Evolutionary conservation across 257 asterid genomes (phyloP), one percentile per base, ranked within the genome.

Genomic region (Thymus mandschuricus): DNA sequence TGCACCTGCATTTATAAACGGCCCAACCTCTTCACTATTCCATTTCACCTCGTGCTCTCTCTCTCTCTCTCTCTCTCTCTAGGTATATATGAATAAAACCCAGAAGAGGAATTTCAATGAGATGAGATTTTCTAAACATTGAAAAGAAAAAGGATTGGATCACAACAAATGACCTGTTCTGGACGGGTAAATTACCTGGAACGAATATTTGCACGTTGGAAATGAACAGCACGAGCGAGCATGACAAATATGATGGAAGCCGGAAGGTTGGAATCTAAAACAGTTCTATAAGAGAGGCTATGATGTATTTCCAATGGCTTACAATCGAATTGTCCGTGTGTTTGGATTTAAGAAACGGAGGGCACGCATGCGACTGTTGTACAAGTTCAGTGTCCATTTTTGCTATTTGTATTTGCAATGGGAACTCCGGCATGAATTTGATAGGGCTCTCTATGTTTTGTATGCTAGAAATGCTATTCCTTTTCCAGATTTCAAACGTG

Each of bases 1-100:
- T 38, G 72, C 71, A 51, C 74, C 8, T 56, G 30, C 48, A 30
- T 11, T 49, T 64, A 43, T 60, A 71, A 59, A 34, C 58, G 6
- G 60, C 21, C 30, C 35, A 38, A 46, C 69, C 10, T 28, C n/a
- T 48, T 10, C 1, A 28, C 56, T 48, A 27, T 49, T 52, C 28
- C 46, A 33, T 64, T 50, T 57, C 66, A n/a, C 65, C 73, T 77
- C 77, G 55, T 77, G 77, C 77, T 30, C 30, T 33, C 49, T 38
- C 60, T 49, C 13, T 49, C 28, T 12, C n/a, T 49, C 28, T 46
- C 11, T 11, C n/a, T 4, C 6, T 48, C 0, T 4, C 10, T 45
- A 2, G n/a, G 6, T 21, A 11, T 12, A 48, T 3, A 12, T 10
- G 12, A 48, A 48, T 12, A 12, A 0, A 12, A 48, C 3, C 52